A percentile compares a stretch with the other conserved stretches of the same genome.
phyloP scores from a whole-genome alignment of 2,329 filamentous ascomycete genomes.

The Pyricularia pennisetigena region DNA sequence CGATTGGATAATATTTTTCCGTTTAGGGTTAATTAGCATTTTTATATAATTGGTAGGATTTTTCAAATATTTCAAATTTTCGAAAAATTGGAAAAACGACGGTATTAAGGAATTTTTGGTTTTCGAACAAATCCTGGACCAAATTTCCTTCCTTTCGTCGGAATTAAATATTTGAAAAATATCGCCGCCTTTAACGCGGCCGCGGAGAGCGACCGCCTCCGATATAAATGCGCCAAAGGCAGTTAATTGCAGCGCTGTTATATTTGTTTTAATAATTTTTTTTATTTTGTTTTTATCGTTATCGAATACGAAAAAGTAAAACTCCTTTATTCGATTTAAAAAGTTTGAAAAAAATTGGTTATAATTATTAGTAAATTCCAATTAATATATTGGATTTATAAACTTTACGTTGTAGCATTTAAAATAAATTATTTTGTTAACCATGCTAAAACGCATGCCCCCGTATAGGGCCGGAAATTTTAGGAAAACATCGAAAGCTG shows the following conservation, averaged over 20 bases:
- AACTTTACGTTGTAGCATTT: neutral
- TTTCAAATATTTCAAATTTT: neutral
- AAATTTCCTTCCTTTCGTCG: neutral
- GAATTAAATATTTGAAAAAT: neutral
- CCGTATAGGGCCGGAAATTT: neutral
- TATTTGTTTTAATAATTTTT: neutral
- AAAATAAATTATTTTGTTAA: neutral
- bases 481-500: neutral
- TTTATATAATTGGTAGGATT: neutral
- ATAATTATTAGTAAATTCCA: neutral
- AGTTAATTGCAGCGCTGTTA: neutral
- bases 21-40: neutral
- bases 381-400: neutral
- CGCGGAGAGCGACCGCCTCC: neutral
- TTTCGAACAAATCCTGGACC: neutral
- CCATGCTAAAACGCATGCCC: neutral
- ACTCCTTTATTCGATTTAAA: neutral
- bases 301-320: neutral
- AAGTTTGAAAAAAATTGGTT: neutral
- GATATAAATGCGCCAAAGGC: neutral
- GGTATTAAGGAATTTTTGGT: neutral
- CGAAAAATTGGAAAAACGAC: neutral
- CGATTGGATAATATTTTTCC: neutral
- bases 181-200: neutral
- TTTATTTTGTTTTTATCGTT: neutral